Evolutionary conservation across 805 yeast species (phyloP), one percentile per base, ranked within the genome.

Genomic region (Pichia paraexigua): DNA sequence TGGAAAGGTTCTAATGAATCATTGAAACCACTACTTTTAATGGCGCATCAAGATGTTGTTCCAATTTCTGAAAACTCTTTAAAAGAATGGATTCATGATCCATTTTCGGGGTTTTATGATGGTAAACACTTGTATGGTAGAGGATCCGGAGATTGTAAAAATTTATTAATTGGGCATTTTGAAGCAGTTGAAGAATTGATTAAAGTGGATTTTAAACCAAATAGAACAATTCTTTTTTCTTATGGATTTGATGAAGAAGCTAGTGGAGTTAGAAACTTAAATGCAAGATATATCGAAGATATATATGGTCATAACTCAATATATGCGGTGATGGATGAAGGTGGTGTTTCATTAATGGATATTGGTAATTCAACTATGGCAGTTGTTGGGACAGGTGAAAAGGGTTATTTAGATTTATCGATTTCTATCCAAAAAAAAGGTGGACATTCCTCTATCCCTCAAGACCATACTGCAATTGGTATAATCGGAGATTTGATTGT

Each of bases 231-330:
- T 13, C 58, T 76, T 11, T 60, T 74, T n/a, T 74, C 73, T 0
- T 75, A 75, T 58, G 80, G 80, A 1, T 76, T 73, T 50, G 81
- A 76, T 58, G 81, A 76, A 58, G 81, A 76, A 60, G 63, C 73
- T 15, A 60, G 61, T 9, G 80, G 80, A 1, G 47, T 59, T 0
- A 53, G 65, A 17, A 78, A 59, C 35, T 66, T 61, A 24, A 72
- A 74, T 35, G 64, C 68, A 5, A 56, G 67, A 42, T 64, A 62
- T 50, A 60, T 77, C n/a, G 56, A 63, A 7, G 59, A 64, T 9
- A 50, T 63, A 28, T 74, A 70, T 54, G 80, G 80, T 10, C 60
- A 64, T 10, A 66, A 75, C 39, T 73, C 78, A 2, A 50, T 75
- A 15, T 70, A 67, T 54, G 74, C 74, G 21, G 61, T 77, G 30